phyloP scores from a whole-genome alignment of 352 stramenopile genomes.

The Phytophthora melonis region DNA sequence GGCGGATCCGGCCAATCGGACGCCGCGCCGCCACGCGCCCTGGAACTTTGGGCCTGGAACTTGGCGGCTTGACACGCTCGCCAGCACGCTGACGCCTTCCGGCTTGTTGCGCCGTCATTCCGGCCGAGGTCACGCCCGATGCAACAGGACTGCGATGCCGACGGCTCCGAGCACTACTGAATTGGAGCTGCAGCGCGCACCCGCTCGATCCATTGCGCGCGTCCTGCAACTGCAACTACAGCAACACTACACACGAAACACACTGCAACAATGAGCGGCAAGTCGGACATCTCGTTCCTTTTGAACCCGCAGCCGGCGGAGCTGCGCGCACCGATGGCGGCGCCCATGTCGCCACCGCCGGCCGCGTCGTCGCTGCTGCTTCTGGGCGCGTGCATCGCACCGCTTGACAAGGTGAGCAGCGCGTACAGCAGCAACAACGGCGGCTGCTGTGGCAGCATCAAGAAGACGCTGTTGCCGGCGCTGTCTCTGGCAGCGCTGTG shows the following conservation, averaged over 20 bases:
- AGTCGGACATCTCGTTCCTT: conserved; percentile 55
- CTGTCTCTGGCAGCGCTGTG: conserved; percentile 35
- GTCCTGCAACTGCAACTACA: too few relatives aligned
- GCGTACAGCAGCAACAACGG: too few relatives aligned
- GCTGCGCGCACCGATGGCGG: conserved; percentile 2
- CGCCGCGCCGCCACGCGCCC: conserved; percentile 18
- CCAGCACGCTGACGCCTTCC: not conserved
- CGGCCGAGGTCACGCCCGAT: too few relatives aligned
- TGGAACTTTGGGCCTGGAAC: conserved; percentile 3
- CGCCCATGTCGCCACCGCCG: conserved; percentile 33
- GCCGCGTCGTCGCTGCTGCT: conserved; percentile 46
- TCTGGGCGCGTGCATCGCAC: conserved; percentile 51
- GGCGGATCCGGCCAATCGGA: conserved; percentile 17
- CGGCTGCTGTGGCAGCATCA: not conserved
- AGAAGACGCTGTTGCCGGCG: conserved; percentile 19
- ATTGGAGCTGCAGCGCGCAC: too few relatives aligned
- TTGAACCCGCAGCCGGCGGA: conserved; percentile 42
- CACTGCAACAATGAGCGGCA: conserved; percentile 37
- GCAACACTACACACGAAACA: too few relatives aligned
- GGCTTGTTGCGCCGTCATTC: too few relatives aligned
- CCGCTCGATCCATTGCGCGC: too few relatives aligned
- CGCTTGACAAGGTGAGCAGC: conserved; percentile 40
- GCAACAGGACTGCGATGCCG: too few relatives aligned
- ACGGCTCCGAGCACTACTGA: too few relatives aligned
- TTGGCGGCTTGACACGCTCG: conserved; percentile 6